A percentile compares a stretch with the other conserved stretches of the same genome.
phyloP scores from a whole-genome alignment of 106 monocot genomes.

The Ottelia alismoides region DNA sequence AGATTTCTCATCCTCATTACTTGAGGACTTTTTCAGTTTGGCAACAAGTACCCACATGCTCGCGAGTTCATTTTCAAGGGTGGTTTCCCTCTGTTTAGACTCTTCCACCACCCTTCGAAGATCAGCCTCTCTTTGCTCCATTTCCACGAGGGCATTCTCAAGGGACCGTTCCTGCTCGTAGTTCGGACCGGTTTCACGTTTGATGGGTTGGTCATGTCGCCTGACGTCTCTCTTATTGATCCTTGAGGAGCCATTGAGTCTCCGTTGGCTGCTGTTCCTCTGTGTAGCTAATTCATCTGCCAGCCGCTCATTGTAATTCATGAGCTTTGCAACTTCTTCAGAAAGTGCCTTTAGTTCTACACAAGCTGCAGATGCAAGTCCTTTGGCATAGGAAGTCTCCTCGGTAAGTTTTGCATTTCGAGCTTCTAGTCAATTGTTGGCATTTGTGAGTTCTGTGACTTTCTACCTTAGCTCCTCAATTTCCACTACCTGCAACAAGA shows the following conservation, averaged over 20 bases:
- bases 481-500: conserved; percentile 35
- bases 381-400: conserved; percentile 89
- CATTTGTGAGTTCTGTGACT: conserved; percentile 41
- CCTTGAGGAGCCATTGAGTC: conserved; percentile 16
- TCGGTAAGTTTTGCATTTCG: conserved; percentile 74
- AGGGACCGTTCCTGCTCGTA: conserved; percentile 40
- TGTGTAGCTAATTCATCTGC: conserved; percentile 34
- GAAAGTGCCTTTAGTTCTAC: conserved; percentile 87
- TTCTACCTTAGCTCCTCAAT: conserved; percentile 54
- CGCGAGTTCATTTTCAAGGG: too few species aligned
- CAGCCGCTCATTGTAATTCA: conserved; percentile 81
- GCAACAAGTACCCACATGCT: too few species aligned
- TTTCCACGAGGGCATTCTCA: conserved; percentile 50
- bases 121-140: too few species aligned
- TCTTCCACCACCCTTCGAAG: too few species aligned
- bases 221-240: conserved; percentile 29
- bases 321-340: conserved; percentile 91
- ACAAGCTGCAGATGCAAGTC: conserved; percentile 85
- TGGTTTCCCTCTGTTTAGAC: too few species aligned
- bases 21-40: too few species aligned
- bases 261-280: conserved; percentile 21
- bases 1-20: too few species aligned
- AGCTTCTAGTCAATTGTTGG: conserved; percentile 49
- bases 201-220: conserved; percentile 23
- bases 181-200: conserved; percentile 21